Percentiles rank a stretch among this genome's conserved stretches.
These are phyloP conservation scores for Ostreobium quekettii DNA, from an alignment of 139 green algal species.

Conservation along the genomic window DNA sequence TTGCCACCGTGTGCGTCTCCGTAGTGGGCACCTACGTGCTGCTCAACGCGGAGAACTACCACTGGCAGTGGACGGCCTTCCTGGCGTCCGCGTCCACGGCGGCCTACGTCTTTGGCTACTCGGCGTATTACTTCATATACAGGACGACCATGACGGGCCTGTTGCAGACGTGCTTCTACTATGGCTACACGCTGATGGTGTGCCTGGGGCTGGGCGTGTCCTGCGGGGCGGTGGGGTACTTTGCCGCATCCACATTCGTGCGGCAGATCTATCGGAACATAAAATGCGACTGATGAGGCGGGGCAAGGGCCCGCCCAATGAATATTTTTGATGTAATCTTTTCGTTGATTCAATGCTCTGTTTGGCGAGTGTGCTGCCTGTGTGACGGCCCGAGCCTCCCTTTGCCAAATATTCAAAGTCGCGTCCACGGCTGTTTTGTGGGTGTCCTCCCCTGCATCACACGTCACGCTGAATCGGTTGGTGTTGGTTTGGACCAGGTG, in stretches of 20 bases:
- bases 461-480: too few relatives aligned
- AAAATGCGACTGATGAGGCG: conserved; percentile 80
- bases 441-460: too few relatives aligned
- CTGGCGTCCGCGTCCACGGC: conserved; percentile 65
- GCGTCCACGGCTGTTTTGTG: too few relatives aligned
- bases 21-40: conserved; percentile 97
- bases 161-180: conserved; percentile 96
- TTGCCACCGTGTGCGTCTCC: conserved; percentile 81
- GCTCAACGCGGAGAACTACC: conserved; percentile 97
- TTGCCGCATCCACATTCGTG: conserved; percentile 76
- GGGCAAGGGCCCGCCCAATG: too few relatives aligned
- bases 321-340: too few relatives aligned
- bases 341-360: too few relatives aligned
- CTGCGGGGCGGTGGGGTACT: conserved; percentile 80
- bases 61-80: conserved; percentile 96
- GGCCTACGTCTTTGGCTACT: conserved; percentile 90
- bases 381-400: too few relatives aligned
- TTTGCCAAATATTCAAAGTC: too few relatives aligned
- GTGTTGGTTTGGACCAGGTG: too few relatives aligned
- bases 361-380: too few relatives aligned
- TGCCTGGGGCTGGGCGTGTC: conserved; percentile 60
- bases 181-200: conserved; percentile 94
- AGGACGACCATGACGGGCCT: conserved; percentile 98
- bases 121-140: conserved; percentile 78
- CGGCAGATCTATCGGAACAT: conserved; percentile 86